Base-by-base conservation (phyloP, 371 early-diverging fungal species). In the Mucor irregularis region DNA sequence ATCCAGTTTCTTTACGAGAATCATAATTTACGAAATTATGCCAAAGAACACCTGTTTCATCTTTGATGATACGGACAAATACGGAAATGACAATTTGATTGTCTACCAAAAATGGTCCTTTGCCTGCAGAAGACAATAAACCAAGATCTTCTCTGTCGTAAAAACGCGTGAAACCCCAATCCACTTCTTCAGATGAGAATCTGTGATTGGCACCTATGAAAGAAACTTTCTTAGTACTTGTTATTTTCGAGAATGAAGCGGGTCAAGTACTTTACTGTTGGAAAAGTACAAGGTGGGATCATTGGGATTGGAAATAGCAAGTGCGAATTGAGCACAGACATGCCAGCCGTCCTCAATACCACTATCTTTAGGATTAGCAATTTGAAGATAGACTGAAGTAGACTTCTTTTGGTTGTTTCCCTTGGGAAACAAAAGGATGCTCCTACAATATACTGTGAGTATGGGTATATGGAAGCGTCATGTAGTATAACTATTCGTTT, bases 141-240 rank as follows among this genome's bases (percentile, higher is more conserved):
- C 31, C 40, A 38, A 93, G 52, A 25, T 77, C 71, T 22, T 80
- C 76, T 14, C 83, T 35, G 19, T 90, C 88, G 28, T 83, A 64
- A 54, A 93, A 88, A 48, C 82, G 83, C 39, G 91, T 93, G 69
- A 97, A 98, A 0, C 97, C 97, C 97, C 97, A 97, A 73, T 98
- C 98, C 1, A 90, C 70, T 64, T 95, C 95, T 4, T 85, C 87
- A 2, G 83, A 73, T 24, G 78, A 82, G 68, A 92, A 98, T 49
- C 98, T 84, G 71, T 96, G 96, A 39, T 85, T 79, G 10, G 96
- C 89, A 57, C 54, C 89, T 92, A 69, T 43, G 30, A 29, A 21
- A 34, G 24, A 30, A 61, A 9, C 10, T n/a, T n/a, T n/a, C n/a
- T n/a, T n/a, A n/a, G 24, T 21, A 1, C 28, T n/a, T 3, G 22